A percentile compares a stretch with the other conserved stretches of the same genome.
Evolutionary conservation across 1,284 basidiomycete species (phyloP).

Genomic region (Marasmius fiardii): DNA sequence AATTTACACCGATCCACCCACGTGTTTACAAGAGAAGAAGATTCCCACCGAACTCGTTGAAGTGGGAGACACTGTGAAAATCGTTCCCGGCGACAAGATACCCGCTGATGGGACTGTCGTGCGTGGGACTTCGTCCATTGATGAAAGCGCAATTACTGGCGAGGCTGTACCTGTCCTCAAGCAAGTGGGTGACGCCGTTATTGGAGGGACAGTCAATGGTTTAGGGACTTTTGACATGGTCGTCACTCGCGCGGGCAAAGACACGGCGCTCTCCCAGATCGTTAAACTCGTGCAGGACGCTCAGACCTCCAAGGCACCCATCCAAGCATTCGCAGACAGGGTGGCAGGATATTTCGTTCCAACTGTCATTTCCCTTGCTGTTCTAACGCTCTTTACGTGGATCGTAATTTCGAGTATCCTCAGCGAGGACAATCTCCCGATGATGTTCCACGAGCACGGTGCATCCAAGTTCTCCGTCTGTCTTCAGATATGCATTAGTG

Average conservation of each 20-base stretch:
- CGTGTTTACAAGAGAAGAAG: conserved; percentile 81
- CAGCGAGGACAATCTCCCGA: conserved; percentile 63
- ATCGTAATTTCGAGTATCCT: conserved; percentile 72
- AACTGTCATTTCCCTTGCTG: conserved; percentile 79
- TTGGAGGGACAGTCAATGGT: conserved; percentile 97
- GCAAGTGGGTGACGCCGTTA: conserved; percentile 78
- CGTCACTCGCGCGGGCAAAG: conserved; percentile 93
- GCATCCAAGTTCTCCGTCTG: conserved; percentile 89
- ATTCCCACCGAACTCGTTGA: conserved; percentile 95
- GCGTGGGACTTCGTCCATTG: conserved; percentile 83
- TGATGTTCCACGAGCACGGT: conserved; percentile 82
- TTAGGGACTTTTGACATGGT: conserved; percentile 94
- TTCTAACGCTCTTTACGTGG: conserved; percentile 86
- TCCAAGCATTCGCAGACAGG: conserved; percentile 94
- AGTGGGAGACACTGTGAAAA: conserved; percentile 90
- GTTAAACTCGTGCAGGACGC: conserved; percentile 97
- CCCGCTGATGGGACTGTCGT: conserved; percentile 94
- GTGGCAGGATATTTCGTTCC: conserved; percentile 97
- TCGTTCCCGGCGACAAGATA: conserved; percentile 96
- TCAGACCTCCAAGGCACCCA: conserved; percentile 96
- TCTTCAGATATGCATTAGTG: conserved; percentile 96
- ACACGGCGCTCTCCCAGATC: conserved; percentile 95
- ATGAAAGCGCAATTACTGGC: conserved; percentile 97
- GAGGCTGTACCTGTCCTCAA: conserved; percentile 93
- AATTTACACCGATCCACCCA: conserved; percentile 84